phyloP scores from a whole-genome alignment of 257 asterid species.

The Salvia rosmarinus region DNA sequence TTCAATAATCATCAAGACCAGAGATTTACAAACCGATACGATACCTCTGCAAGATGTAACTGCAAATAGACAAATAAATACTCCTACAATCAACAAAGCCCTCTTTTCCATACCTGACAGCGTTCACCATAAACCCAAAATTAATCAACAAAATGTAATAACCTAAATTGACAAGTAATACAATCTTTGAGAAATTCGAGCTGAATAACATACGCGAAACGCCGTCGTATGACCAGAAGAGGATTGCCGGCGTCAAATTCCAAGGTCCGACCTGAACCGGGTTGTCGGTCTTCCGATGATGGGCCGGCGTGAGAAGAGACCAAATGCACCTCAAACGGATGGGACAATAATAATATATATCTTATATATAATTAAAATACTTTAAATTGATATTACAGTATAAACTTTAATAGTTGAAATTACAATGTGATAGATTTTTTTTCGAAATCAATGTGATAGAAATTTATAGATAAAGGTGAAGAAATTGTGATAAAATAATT shows the following conservation, averaged over 20 bases:
- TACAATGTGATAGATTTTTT: no score
- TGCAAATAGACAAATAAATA: constrained; percentile 27
- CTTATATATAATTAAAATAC: no score
- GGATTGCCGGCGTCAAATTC: neutral
- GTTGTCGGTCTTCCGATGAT: neutral
- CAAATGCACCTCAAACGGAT: neutral
- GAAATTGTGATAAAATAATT: no score
- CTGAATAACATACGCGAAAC: neutral
- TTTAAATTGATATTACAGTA: no score
- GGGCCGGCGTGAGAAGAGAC: neutral
- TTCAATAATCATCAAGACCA: no score
- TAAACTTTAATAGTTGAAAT: no score
- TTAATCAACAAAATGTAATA: neutral
- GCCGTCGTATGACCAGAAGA: neutral
- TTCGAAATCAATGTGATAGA: no score
- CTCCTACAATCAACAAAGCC: constrained; percentile 32
- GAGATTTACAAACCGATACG: no score
- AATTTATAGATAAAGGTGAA: no score
- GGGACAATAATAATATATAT: neutral
- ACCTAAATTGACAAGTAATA: neutral
- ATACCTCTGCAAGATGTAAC: constrained; percentile 42
- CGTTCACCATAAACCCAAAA: neutral
- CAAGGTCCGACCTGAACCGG: neutral
- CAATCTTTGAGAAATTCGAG: neutral
- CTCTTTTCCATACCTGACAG: constrained; percentile 37